A percentile compares a stretch with the other conserved stretches of the same genome.
These are phyloP conservation scores for Macrophomina tecta DNA, from an alignment of 2,329 filamentous ascomycete genomes.

Conservation along the genomic window DNA sequence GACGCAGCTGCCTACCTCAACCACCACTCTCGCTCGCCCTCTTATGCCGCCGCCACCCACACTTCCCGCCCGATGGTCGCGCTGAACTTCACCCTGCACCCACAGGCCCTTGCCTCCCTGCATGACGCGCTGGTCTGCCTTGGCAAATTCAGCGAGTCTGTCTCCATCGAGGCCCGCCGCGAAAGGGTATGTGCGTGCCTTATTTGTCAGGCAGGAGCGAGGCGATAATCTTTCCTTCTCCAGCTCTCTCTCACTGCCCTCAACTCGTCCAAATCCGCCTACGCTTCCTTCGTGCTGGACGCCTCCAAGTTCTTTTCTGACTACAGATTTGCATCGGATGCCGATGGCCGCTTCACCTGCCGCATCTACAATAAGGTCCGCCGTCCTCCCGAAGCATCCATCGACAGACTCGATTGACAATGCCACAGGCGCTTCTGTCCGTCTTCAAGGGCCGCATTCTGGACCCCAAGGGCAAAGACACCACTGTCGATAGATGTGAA, in stretches of 20 bases:
- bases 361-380: conserved; percentile 73
- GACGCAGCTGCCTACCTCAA: conserved; percentile 15
- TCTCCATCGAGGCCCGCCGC: conserved; percentile 73
- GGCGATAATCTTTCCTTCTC: conserved; percentile 29
- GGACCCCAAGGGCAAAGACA: conserved; percentile 70
- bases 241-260: conserved; percentile 76
- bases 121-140: conserved; percentile 78
- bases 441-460: conserved; percentile 73
- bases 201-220: conserved; percentile 27
- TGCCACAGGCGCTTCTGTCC: conserved; percentile 61
- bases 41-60: not conserved
- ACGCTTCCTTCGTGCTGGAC: conserved; percentile 73
- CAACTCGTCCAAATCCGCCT: conserved; percentile 81
- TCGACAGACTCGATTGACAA: not conserved
- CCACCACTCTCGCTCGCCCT: not conserved
- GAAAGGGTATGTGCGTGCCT: conserved; percentile 61
- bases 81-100: conserved; percentile 74
- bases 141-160: conserved; percentile 79
- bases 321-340: conserved; percentile 66
- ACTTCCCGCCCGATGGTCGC: conserved; percentile 47
- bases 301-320: conserved; percentile 73
- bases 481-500: conserved; percentile 75
- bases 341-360: conserved; percentile 69
- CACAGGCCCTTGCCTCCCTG: conserved; percentile 72
- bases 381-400: too few species aligned